Evolutionary conservation across 805 yeast species (phyloP).

Genomic region (Jamesozyma gamospora): DNA sequence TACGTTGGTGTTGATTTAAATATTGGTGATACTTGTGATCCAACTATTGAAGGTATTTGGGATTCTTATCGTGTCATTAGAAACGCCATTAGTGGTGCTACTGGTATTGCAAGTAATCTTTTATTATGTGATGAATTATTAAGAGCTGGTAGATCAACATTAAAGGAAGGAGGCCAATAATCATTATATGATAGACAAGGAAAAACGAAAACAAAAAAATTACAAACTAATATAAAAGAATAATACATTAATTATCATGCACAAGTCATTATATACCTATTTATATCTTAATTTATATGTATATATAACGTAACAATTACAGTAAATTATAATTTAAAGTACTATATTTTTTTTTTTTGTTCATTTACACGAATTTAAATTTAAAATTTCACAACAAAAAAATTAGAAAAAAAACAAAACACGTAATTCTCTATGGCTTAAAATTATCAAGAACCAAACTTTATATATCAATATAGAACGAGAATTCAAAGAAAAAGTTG

Average conservation of each 20-base stretch:
- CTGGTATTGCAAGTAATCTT: slow-evolving; percentile 87
- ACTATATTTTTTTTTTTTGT: too few relatives aligned
- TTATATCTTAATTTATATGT: too few relatives aligned
- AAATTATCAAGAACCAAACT: too few relatives aligned
- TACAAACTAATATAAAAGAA: not conserved
- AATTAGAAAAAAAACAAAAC: too few relatives aligned
- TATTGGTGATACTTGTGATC: slow-evolving; percentile 93
- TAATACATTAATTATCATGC: not conserved
- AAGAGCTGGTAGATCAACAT: slow-evolving; percentile 91
- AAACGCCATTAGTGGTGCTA: slow-evolving; percentile 85
- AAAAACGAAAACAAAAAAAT: not conserved
- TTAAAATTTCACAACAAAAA: too few relatives aligned
- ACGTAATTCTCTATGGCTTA: too few relatives aligned
- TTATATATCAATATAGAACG: too few relatives aligned
- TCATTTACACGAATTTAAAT: too few relatives aligned
- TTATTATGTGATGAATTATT: slow-evolving; percentile 90
- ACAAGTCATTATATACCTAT: too few relatives aligned
- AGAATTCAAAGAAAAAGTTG: too few relatives aligned
- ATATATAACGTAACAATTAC: too few relatives aligned
- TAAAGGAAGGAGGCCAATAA: slow-evolving; percentile 45
- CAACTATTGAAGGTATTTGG: slow-evolving; percentile 90
- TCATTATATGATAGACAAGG: not conserved
- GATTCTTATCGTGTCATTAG: slow-evolving; percentile 91
- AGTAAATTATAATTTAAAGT: too few relatives aligned
- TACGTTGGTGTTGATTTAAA: slow-evolving; percentile 84